Evolutionary conservation across 176 grass and related monocot genomes (phyloP), one percentile per base, ranked within the genome.

Genomic region (Puya raimondii): DNA sequence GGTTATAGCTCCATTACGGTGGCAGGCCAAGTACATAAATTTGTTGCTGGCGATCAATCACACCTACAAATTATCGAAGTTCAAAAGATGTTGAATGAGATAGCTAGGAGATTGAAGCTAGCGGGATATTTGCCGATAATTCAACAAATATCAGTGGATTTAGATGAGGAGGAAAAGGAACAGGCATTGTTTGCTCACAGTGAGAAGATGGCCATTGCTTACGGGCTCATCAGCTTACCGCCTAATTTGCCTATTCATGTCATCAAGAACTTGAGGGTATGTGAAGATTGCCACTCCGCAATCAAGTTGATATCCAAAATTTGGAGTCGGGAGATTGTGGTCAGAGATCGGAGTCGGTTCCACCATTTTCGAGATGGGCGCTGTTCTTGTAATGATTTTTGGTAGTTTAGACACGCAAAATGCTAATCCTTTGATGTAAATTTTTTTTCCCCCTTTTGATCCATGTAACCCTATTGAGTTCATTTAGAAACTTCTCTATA

Each of bases 331-430:
- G 80, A 96, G 68, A 81, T 96, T 13, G 80, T 91, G 3, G 77
- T 91, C n/a, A 86, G 91, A 86, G 88, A 96, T 58, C 65, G 85
- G 27, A 91, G 82, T 47, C 78, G 85, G 70, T 96, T 96, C 64
- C 91, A 96, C 21, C 84, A 96, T 83, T 88, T 85, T 74, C 83
- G 51, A 73, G 69, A 77, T 0, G 85, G 77, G 21, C 2, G 42
- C 70, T 96, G 91, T 78, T 96, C 91, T 23, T 96, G 88, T 76
- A 84, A 86, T 67, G 80, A 86, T 71, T 91, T 91, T 80, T 96
- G 88, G 83, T 96, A 65, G 86, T 13, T 9, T 27, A 42, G 33
- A 42, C 6, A 42, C 33, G 5, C 33, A 6, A 42, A 6, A 42
- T 42, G 23, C 64, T 67, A 27, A 27, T 13, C 12, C 25, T 5